Percentiles rank a stretch among this genome's conserved stretches.
Conservation (phyloP, 306 rosid species). For the Hylodesmum podocarpum region DNA sequence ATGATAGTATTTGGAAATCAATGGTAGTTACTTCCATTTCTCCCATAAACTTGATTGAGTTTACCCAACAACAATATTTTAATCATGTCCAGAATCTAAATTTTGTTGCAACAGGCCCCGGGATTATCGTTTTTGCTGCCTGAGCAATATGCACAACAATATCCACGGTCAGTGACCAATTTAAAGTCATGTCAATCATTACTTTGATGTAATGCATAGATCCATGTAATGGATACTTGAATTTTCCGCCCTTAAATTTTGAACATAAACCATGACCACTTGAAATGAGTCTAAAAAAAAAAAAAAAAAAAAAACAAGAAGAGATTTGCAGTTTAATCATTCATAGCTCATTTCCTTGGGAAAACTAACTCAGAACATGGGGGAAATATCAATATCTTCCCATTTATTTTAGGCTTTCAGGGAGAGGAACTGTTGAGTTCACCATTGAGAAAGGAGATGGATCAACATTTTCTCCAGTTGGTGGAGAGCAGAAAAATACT, state of each 20-base stretch:
- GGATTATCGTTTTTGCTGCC: slow-evolving; percentile 95
- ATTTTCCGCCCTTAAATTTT: neutral
- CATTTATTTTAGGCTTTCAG: slow-evolving; percentile 62
- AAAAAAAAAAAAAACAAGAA: neutral
- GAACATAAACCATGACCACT: neutral
- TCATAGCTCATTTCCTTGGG: neutral
- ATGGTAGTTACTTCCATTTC: slow-evolving; percentile 2
- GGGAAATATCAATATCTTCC: slow-evolving; percentile 31
- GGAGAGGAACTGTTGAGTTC: slow-evolving; percentile 89
- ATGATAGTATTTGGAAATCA: slow-evolving; percentile 2
- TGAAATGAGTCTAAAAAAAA: neutral
- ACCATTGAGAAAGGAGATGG: slow-evolving; percentile 80
- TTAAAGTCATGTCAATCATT: neutral
- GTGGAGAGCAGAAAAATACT: slow-evolving; percentile 74
- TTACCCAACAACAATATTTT: neutral
- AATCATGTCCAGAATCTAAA: slow-evolving; percentile 29
- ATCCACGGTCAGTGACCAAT: slow-evolving; percentile 68
- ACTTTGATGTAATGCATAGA: neutral
- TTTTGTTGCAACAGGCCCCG: slow-evolving; percentile 69
- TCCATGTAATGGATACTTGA: neutral
- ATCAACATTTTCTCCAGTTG: slow-evolving; percentile 78
- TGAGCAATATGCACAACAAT: slow-evolving; percentile 50
- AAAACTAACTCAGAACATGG: neutral
- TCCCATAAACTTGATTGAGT: slow-evolving; percentile 6
- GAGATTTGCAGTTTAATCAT: neutral